Percentiles rank a stretch among this genome's conserved stretches.
Evolutionary conservation across 208 protist species (phyloP).

Genomic region (Giardia duodenalis): DNA sequence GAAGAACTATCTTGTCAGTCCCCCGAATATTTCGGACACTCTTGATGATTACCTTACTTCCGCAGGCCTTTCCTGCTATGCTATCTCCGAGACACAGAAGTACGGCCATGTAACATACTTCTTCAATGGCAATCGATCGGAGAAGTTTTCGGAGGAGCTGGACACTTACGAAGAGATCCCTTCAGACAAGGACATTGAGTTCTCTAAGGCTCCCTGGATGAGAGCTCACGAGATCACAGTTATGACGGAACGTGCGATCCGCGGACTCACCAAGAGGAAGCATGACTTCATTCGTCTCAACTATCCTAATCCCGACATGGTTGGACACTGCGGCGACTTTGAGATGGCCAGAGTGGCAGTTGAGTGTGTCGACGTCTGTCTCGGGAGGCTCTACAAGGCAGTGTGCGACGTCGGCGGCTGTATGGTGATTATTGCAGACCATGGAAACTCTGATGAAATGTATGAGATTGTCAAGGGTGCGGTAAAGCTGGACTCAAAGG

Average conservation of each 20-base stretch:
- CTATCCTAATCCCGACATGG: slow-evolving; percentile 79
- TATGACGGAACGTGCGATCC: slow-evolving; percentile 62
- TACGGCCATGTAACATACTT: slow-evolving; percentile 83
- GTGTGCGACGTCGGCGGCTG: slow-evolving; percentile 63
- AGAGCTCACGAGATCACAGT: slow-evolving; percentile 71
- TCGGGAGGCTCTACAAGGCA: slow-evolving; percentile 59
- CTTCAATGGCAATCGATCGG: slow-evolving; percentile 78
- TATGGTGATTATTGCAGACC: slow-evolving; percentile 70
- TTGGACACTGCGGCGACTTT: slow-evolving; percentile 76
- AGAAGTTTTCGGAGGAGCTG: slow-evolving; percentile 61
- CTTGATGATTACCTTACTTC: slow-evolving; percentile 66
- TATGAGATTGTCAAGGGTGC: slow-evolving; percentile 66
- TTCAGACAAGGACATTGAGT: slow-evolving; percentile 56
- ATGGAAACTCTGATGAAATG: slow-evolving; percentile 81
- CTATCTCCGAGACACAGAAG: slow-evolving; percentile 80
- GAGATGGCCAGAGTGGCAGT: slow-evolving; percentile 57
- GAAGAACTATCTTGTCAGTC: slow-evolving; percentile 70
- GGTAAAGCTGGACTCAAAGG: slow-evolving; percentile 48
- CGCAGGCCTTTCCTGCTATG: slow-evolving; percentile 63
- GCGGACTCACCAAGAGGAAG: slow-evolving; percentile 56
- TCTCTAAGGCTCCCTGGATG: slow-evolving; percentile 62
- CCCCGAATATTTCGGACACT: slow-evolving; percentile 62
- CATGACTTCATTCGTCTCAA: slow-evolving; percentile 74
- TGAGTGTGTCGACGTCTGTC: slow-evolving; percentile 62
- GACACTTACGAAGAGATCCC: slow-evolving; percentile 69